Conservation (phyloP, 352 stramenopile genomes). For the Globisporangium splendens region DNA sequence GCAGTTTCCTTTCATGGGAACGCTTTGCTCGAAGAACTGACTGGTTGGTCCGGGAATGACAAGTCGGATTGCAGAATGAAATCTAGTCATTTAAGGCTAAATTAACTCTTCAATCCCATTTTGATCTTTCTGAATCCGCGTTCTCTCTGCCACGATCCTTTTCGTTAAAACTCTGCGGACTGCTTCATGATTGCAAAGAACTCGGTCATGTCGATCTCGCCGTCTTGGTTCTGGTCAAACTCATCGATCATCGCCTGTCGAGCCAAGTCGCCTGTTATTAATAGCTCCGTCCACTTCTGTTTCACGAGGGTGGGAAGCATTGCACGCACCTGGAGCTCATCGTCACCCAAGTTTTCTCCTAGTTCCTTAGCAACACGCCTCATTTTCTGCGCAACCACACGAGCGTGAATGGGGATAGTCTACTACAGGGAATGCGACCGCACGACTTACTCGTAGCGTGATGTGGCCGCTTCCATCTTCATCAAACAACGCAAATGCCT, state of each 20-base stretch:
- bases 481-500: constrained; percentile 95
- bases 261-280: neutral
- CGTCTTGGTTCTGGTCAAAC: constrained; percentile 93
- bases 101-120: constrained; percentile 30
- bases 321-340: constrained; percentile 71
- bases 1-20: constrained; percentile 12
- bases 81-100: constrained; percentile 11
- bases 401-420: no score
- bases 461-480: constrained; percentile 89
- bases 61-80: constrained; percentile 3
- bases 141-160: constrained; percentile 11
- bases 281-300: neutral
- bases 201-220: constrained; percentile 88
- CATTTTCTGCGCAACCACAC: constrained; percentile 75
- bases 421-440: neutral
- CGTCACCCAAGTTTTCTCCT: constrained; percentile 90
- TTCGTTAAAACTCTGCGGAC: constrained; percentile 63
- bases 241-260: constrained; percentile 91
- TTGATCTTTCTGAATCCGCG: constrained; percentile 7
- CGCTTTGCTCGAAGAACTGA: constrained; percentile 9
- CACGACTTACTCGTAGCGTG: constrained; percentile 53
- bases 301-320: neutral
- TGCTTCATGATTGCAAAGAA: constrained; percentile 91
- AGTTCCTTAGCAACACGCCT: constrained; percentile 90
- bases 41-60: constrained; percentile 18